Evolutionary conservation across 345 rosid genomes (phyloP).

Genomic region (Brassica cretica): DNA sequence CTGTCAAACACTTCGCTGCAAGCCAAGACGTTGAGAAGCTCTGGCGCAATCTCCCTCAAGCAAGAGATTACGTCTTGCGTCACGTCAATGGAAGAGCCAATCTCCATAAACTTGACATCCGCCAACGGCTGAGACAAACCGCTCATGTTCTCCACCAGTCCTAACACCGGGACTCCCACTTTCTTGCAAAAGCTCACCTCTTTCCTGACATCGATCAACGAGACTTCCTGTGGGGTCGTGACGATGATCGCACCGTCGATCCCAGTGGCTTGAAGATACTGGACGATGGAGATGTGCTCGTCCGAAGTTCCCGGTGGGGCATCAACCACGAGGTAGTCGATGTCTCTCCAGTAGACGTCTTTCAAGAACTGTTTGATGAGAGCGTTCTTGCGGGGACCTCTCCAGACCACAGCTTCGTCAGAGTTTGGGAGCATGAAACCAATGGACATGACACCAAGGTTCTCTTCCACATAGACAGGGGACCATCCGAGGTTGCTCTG

Average conservation of each 20-base stretch:
- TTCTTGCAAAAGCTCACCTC: constrained; percentile 95
- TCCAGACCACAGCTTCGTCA: constrained; percentile 96
- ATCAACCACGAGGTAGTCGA: constrained; percentile 86
- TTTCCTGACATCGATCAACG: constrained; percentile 90
- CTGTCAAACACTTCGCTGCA: constrained; percentile 79
- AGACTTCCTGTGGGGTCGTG: constrained; percentile 91
- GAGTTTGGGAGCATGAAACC: constrained; percentile 96
- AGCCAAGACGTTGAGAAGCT: constrained; percentile 59
- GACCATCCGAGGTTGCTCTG: constrained; percentile 99
- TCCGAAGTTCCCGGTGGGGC: constrained; percentile 98
- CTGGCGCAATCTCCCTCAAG: constrained; percentile 73
- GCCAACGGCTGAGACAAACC: constrained; percentile 72
- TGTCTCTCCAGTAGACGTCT: constrained; percentile 94
- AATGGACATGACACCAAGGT: constrained; percentile 95
- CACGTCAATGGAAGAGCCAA: constrained; percentile 59
- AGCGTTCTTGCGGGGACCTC: constrained; percentile 93
- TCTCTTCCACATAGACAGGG: constrained; percentile 90
- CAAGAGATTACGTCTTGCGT: constrained; percentile 53
- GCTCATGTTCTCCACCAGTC: constrained; percentile 99
- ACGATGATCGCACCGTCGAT: constrained; percentile 93
- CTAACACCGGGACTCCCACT: constrained; percentile 78
- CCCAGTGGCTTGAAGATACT: constrained; percentile 79
- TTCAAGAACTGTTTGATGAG: constrained; percentile 89
- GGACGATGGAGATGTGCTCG: constrained; percentile 91
- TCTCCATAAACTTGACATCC: constrained; percentile 63